Percentiles rank a stretch among this genome's conserved stretches.
Evolutionary conservation across 2,329 filamentous ascomycete species (phyloP).

Genomic region (Sordariomycetes sp.): DNA sequence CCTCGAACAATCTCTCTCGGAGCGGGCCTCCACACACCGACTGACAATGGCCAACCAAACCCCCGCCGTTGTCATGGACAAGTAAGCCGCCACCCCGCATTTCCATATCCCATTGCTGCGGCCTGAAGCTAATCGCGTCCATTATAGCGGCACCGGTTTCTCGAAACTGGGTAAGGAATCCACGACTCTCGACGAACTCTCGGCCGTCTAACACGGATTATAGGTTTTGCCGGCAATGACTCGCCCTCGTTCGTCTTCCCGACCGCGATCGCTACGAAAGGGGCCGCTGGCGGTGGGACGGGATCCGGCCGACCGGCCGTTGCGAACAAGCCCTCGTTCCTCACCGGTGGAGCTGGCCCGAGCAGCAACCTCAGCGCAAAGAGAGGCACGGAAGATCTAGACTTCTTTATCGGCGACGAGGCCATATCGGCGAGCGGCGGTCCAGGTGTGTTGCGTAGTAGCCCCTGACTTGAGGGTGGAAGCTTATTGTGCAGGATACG

Average conservation of each 20-base stretch:
- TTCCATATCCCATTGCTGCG: slow-evolving; percentile 8
- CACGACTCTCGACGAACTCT: slow-evolving; percentile 2
- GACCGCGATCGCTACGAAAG: slow-evolving; percentile 94
- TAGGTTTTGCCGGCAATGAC: slow-evolving; percentile 98
- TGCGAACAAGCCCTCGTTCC: slow-evolving; percentile 87
- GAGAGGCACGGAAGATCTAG: slow-evolving; percentile 91
- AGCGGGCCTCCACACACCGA: not conserved
- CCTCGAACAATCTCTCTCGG: not conserved
- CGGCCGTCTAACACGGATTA: slow-evolving; percentile 1
- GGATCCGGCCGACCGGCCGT: slow-evolving; percentile 83
- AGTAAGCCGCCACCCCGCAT: slow-evolving; percentile 51
- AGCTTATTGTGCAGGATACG: slow-evolving; percentile 53
- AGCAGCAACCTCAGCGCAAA: slow-evolving; percentile 76
- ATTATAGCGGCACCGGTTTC: slow-evolving; percentile 86
- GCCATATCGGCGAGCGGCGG: slow-evolving; percentile 73
- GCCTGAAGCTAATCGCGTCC: not conserved
- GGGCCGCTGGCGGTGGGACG: slow-evolving; percentile 58
- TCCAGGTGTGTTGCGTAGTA: slow-evolving; percentile 44
- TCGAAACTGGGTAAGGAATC: slow-evolving; percentile 79
- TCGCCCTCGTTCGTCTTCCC: slow-evolving; percentile 98
- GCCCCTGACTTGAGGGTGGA: not conserved
- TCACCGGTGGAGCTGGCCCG: slow-evolving; percentile 79
- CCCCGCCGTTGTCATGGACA: slow-evolving; percentile 99
- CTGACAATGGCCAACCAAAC: slow-evolving; percentile 83
- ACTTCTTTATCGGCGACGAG: slow-evolving; percentile 98